These are phyloP conservation scores for Apiospora pterosperma DNA, from an alignment of 2,329 filamentous ascomycete species.

Conservation along the genomic window DNA sequence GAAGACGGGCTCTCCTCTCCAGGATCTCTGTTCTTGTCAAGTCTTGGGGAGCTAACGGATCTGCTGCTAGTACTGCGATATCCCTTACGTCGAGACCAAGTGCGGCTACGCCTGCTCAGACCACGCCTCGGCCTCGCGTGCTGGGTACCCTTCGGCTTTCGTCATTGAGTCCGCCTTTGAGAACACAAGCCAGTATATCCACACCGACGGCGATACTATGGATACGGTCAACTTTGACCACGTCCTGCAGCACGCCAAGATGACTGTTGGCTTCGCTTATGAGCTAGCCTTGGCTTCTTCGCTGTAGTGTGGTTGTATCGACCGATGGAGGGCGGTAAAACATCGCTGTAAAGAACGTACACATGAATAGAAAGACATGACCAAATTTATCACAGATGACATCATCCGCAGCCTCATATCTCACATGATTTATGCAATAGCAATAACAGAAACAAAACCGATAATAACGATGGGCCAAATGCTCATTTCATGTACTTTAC, in stretches of 20 bases:
- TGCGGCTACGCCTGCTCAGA: constrained; percentile 63
- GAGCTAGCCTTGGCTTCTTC: constrained; percentile 35
- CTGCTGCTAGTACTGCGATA: constrained; percentile 27
- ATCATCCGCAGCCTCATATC: background rate
- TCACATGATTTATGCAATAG: background rate
- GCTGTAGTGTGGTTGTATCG: background rate
- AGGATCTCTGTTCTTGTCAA: background rate
- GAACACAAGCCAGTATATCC: constrained; percentile 66
- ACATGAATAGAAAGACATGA: background rate
- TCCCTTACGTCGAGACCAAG: constrained; percentile 42
- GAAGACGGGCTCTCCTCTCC: background rate
- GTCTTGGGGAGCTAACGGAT: background rate
- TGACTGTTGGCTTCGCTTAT: constrained; percentile 45
- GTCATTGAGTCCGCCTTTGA: constrained; percentile 61
- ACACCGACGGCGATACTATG: constrained; percentile 69
- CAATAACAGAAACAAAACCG: background rate
- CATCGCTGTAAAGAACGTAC: background rate
- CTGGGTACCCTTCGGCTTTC: constrained; percentile 63
- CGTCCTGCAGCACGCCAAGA: constrained; percentile 60
- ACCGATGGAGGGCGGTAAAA: background rate
- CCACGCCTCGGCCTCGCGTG: constrained; percentile 63
- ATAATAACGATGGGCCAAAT: background rate
- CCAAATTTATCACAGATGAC: background rate
- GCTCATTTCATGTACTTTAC: background rate
- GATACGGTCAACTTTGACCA: constrained; percentile 65